Evolutionary conservation across 108 stramenopile species (phyloP).

Genomic region (Skeletonema tropicum): DNA sequence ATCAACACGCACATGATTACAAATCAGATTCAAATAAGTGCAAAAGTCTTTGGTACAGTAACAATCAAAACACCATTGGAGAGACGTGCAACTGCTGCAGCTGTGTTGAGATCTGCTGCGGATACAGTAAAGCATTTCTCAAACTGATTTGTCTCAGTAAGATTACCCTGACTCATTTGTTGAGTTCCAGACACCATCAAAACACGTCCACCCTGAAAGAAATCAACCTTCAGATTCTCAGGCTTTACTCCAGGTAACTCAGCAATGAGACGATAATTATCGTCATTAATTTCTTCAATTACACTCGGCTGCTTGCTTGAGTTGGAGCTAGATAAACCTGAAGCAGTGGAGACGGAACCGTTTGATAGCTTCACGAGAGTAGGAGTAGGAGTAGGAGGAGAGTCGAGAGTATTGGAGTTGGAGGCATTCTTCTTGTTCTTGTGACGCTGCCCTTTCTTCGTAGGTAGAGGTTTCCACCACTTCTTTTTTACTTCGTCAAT

Average conservation of each 20-base stretch:
- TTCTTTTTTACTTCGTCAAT: neutral
- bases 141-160: neutral
- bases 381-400: too few species aligned
- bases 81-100: conserved; percentile 15
- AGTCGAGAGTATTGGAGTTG: neutral
- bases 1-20: too few species aligned
- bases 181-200: neutral
- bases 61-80: conserved; percentile 25
- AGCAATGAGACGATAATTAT: neutral
- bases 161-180: neutral
- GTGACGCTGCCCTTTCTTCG: neutral
- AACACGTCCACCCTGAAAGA: neutral
- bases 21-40: too few species aligned
- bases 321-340: neutral
- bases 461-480: neutral
- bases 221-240: conserved; percentile 2
- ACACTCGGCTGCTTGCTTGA: neutral
- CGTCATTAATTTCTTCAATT: neutral
- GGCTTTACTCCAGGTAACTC: neutral
- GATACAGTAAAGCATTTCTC: neutral
- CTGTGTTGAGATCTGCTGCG: conserved; percentile 3
- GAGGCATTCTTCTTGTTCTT: neutral
- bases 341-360: neutral
- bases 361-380: neutral
- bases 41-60: conserved; percentile 18